Conservation (phyloP, 495 filamentous ascomycete species). For the Hypoxylon intermedium region DNA sequence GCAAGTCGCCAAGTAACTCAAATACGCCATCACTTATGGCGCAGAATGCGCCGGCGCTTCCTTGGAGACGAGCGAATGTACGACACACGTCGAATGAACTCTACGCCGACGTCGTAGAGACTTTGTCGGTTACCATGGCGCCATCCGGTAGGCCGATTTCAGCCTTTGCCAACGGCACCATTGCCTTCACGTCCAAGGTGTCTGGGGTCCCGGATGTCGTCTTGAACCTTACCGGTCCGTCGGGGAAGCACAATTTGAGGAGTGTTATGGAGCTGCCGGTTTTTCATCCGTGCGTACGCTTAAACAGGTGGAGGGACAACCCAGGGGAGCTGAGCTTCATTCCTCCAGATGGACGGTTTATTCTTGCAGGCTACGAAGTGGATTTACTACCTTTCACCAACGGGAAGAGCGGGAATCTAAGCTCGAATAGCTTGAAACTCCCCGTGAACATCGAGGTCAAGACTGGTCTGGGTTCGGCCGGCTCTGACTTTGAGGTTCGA, state of each 20-base stretch:
- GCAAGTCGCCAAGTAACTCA: constrained; percentile 35
- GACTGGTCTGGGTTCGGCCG: constrained; percentile 73
- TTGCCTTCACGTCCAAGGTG: constrained; percentile 93
- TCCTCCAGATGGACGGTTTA: constrained; percentile 94
- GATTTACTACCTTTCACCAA: constrained; percentile 75
- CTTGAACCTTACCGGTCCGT: constrained; percentile 77
- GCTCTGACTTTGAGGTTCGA: constrained; percentile 88
- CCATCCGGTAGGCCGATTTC: constrained; percentile 87
- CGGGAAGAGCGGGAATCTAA: constrained; percentile 49
- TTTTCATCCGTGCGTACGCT: constrained; percentile 93
- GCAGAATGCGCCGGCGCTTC: constrained; percentile 59
- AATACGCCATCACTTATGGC: constrained; percentile 45
- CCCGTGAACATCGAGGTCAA: constrained; percentile 83
- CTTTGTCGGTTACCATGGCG: constrained; percentile 82
- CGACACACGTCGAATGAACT: constrained; percentile 96
- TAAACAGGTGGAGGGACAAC: constrained; percentile 82
- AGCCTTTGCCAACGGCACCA: constrained; percentile 88
- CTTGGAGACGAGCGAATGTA: constrained; percentile 91
- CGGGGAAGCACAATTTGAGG: constrained; percentile 74
- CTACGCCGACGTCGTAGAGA: constrained; percentile 95
- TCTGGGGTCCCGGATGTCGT: constrained; percentile 91
- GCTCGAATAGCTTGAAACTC: constrained; percentile 70
- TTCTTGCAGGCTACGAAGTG: constrained; percentile 92
- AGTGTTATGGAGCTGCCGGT: constrained; percentile 85
- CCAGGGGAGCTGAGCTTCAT: constrained; percentile 94